Evolutionary conservation across 2,329 filamentous ascomycete species (phyloP).

Genomic region (Venturia asperata): DNA sequence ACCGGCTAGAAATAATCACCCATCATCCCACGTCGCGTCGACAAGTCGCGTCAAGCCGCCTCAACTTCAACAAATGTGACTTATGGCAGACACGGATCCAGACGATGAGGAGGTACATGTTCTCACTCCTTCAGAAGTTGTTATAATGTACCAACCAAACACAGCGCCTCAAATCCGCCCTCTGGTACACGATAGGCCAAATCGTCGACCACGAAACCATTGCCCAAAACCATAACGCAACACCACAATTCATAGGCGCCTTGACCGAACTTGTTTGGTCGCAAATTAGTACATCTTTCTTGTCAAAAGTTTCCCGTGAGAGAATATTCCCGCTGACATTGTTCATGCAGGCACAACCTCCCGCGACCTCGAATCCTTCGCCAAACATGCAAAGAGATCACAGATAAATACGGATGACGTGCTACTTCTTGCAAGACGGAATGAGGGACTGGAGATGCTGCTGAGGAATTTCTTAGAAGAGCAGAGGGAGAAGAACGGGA

Average conservation of each 20-base stretch:
- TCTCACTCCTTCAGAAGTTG: background rate
- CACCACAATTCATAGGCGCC: constrained; percentile 41
- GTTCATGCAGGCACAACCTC: constrained; percentile 36
- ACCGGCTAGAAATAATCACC: background rate
- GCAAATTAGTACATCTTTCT: constrained; percentile 63
- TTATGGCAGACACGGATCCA: constrained; percentile 15
- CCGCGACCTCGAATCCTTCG: constrained; percentile 58
- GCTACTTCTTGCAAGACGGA: constrained; percentile 75
- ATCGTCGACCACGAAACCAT: constrained; percentile 64
- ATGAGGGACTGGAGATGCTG: constrained; percentile 73
- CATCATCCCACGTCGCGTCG: constrained; percentile 12
- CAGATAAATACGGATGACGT: constrained; percentile 83
- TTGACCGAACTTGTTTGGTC: constrained; percentile 82
- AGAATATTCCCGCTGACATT: constrained; percentile 28
- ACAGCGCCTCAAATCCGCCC: constrained; percentile 43
- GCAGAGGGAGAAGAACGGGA: constrained; percentile 23
- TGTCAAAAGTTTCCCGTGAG: background rate
- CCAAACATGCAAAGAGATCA: constrained; percentile 69
- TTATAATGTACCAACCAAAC: background rate
- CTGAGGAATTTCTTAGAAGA: constrained; percentile 61
- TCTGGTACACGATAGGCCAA: constrained; percentile 37
- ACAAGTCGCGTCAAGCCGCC: background rate
- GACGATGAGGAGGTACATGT: constrained; percentile 17
- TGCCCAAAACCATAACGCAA: constrained; percentile 39
- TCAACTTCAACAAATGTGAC: constrained; percentile 10